Evolutionary conservation across 352 stramenopile genomes (phyloP).

Genomic region (Phytophthora tentaculata): DNA sequence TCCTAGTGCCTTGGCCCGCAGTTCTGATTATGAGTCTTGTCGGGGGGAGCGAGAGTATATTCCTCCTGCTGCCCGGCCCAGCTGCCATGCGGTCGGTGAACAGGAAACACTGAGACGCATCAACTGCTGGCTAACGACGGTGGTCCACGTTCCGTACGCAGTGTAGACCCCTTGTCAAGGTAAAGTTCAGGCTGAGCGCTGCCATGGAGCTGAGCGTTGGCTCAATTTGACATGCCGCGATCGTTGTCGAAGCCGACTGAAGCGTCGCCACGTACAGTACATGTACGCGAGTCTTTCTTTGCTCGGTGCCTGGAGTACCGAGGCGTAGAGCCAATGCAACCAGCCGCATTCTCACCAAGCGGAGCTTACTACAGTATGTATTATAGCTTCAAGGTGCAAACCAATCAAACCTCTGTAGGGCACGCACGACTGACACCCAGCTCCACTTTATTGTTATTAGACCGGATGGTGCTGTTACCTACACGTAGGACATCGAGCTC

Average conservation of each 20-base stretch:
- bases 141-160: background rate
- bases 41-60: constrained; percentile 23
- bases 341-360: constrained; percentile 8
- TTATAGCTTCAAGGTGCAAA: constrained; percentile 14
- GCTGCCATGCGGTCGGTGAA: background rate
- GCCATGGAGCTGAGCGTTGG: constrained; percentile 4
- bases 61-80: constrained; percentile 20
- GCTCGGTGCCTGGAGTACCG: background rate
- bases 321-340: constrained; percentile 25
- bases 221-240: too few relatives aligned
- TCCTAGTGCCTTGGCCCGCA: background rate
- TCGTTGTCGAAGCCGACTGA: background rate
- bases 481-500: constrained; percentile 5
- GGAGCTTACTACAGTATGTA: too few relatives aligned
- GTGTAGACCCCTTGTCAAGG: background rate
- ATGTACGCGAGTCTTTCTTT: constrained; percentile 16
- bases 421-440: constrained; percentile 13
- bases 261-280: too few relatives aligned
- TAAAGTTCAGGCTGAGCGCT: background rate
- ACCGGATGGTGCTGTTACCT: background rate
- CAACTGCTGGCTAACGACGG: background rate
- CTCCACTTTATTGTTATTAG: background rate
- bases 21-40: constrained; percentile 16
- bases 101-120: constrained; percentile 8
- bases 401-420: background rate